phyloP scores from a whole-genome alignment of 768 basidiomycete genomes.

The Boletellus emodensis region DNA sequence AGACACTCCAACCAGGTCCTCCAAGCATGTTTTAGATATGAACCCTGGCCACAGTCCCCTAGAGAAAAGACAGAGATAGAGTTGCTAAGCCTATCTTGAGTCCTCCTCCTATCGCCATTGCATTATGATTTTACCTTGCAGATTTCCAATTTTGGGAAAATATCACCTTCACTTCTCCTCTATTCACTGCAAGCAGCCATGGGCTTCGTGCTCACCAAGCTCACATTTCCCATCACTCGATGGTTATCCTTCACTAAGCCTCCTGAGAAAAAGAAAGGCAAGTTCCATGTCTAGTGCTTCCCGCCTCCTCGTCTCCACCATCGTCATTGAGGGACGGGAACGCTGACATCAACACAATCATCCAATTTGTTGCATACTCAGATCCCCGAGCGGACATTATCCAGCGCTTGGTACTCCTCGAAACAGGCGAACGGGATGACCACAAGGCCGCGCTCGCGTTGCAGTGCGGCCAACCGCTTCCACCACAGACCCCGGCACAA shows the following conservation, averaged over 20 bases:
- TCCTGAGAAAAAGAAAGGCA: slow-evolving; percentile 1
- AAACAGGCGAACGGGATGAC: slow-evolving; percentile 16
- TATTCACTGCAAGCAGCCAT: neutral
- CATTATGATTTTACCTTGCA: neutral
- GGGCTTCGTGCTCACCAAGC: slow-evolving; percentile 7
- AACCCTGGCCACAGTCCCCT: no score
- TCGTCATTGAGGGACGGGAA: no score
- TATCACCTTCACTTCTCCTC: neutral
- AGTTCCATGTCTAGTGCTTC: neutral
- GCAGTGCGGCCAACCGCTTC: slow-evolving; percentile 25
- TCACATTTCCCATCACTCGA: neutral
- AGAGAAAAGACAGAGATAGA: no score
- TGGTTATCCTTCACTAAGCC: neutral
- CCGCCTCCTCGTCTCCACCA: no score
- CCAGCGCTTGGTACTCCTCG: slow-evolving; percentile 9
- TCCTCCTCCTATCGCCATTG: no score
- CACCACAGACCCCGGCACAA: slow-evolving; percentile 20
- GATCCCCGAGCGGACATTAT: slow-evolving; percentile 4
- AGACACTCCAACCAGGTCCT: no score
- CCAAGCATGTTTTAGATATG: no score
- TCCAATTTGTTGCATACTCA: neutral
- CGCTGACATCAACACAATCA: no score
- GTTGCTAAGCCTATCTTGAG: no score
- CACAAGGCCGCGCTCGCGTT: slow-evolving; percentile 29
- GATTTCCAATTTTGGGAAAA: neutral